A percentile compares a stretch with the other conserved stretches of the same genome.
Evolutionary conservation across 2,329 filamentous ascomycete genomes (phyloP).

Genomic region (Sporothrix luriei): DNA sequence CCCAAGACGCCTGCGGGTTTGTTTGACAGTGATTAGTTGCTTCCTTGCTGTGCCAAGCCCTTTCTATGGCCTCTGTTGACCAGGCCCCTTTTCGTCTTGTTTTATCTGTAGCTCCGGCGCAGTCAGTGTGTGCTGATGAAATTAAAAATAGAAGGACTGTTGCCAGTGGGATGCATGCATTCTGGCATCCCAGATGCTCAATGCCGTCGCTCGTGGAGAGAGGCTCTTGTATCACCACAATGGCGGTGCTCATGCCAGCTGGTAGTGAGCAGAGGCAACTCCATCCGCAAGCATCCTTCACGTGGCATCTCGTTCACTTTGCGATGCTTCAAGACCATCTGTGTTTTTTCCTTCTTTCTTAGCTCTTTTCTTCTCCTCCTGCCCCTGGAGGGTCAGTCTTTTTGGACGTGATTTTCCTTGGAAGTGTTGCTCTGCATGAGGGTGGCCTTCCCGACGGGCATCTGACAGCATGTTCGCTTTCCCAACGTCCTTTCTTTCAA

Average conservation of each 20-base stretch:
- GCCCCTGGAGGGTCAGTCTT: background rate
- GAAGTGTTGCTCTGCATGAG: conserved; percentile 22
- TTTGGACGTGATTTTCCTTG: conserved; percentile 3
- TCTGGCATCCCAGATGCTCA: conserved; percentile 6
- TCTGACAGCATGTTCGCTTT: background rate
- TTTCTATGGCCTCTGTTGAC: background rate
- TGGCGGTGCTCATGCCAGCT: background rate
- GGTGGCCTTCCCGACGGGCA: background rate
- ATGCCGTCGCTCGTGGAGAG: conserved; percentile 3
- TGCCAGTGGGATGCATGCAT: conserved; percentile 5
- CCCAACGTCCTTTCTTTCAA: background rate
- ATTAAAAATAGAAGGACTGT: conserved; percentile 14
- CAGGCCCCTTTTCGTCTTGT: conserved; percentile 19
- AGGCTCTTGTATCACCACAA: background rate
- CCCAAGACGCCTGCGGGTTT: background rate
- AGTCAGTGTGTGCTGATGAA: conserved; percentile 19
- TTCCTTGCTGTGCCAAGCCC: conserved; percentile 12
- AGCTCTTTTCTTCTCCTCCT: background rate
- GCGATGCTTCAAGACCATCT: background rate
- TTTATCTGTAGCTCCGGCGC: conserved; percentile 20
- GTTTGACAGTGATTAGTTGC: conserved; percentile 7
- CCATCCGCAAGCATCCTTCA: background rate
- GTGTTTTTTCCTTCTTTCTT: background rate
- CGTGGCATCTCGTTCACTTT: background rate
- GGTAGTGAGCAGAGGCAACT: conserved; percentile 15